phyloP scores from a whole-genome alignment of 176 grass and related monocot genomes.

The Triticum dicoccoides region DNA sequence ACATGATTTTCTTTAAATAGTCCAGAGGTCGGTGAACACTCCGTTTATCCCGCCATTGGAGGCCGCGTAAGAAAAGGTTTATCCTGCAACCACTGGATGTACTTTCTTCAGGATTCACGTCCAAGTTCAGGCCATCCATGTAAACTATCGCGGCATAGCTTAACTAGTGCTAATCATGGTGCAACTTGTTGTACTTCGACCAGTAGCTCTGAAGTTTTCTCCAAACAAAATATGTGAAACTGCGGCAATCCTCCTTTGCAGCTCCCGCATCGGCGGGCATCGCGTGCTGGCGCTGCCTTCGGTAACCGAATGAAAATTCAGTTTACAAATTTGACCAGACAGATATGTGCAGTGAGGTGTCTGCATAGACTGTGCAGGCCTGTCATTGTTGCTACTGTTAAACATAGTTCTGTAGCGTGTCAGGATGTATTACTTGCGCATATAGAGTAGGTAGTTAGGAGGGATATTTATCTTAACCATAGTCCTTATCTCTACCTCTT shows the following conservation, averaged over 20 bases:
- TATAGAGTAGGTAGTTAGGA: too few species aligned
- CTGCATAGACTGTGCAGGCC: background rate
- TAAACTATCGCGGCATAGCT: background rate
- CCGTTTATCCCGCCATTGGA: slow-evolving; percentile 26
- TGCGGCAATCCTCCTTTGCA: background rate
- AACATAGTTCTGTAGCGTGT: too few species aligned
- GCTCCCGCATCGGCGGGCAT: background rate
- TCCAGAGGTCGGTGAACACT: background rate
- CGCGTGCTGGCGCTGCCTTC: background rate
- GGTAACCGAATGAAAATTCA: background rate
- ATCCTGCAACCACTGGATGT: slow-evolving; percentile 1
- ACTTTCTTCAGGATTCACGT: slow-evolving; percentile 25
- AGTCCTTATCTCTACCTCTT: too few species aligned
- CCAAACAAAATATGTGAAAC: background rate
- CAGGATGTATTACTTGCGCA: too few species aligned
- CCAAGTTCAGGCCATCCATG: slow-evolving; percentile 26
- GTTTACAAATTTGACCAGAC: background rate
- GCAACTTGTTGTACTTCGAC: background rate
- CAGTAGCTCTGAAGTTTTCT: slow-evolving; percentile 3
- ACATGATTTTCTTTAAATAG: slow-evolving; percentile 7
- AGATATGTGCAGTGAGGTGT: background rate
- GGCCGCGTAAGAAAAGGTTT: background rate
- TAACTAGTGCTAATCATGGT: background rate
- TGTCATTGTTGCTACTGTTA: too few species aligned
- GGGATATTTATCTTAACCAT: too few species aligned